Base-by-base conservation (phyloP, 768 basidiomycete genomes). In the Suillus paluster region DNA sequence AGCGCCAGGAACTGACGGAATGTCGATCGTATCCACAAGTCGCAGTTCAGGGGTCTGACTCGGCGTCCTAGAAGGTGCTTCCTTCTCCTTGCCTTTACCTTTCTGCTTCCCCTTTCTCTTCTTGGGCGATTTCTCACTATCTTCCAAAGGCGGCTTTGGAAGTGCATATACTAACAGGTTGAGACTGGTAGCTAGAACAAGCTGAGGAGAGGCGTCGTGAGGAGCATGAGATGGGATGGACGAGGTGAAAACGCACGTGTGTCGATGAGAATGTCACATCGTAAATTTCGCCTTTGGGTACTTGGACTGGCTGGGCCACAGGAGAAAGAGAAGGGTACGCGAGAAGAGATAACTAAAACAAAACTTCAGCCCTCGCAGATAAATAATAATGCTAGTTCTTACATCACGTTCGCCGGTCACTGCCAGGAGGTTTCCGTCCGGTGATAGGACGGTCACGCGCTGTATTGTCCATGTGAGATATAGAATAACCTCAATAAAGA, bases 371-470 rank as follows among this genome's bases (percentile, higher is more conserved):
- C 57, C 56, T 15, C 64, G 27, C 27, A 38, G 48, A 8, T n/a
- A 56, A 33, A 41, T 55, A 67, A 60, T n/a, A 64, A 58, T 33
- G 75, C 49, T 34, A 71, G 53, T 45, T 67, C 82, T 64, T 69
- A 95, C 92, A 70, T 88, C 83, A 68, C 86, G 86, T 63, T 84
- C 83, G 4, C 94, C 94, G 25, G 88, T 93, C 39, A 88, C 84
- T 5, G 86, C 90, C 6, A 97, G 71, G 44, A 90, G 73, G 27
- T 76, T 80, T 25, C 84, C 82, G 66, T 89, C 81, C 7, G 88
- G 87, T 44, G 95, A 95, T 59, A 98, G 78, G 2, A 86, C 83
- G 1, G 95, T 95, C 25, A 95, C 89, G 87, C 93, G 96, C 96
- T 97, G 71, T 58, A n/a, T 42, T 36, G 54, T 27, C 46, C 58